Percentiles rank a stretch among this genome's conserved stretches.
These are phyloP conservation scores for Calocera cornea DNA, from an alignment of 768 basidiomycete species.

Conservation along the genomic window DNA sequence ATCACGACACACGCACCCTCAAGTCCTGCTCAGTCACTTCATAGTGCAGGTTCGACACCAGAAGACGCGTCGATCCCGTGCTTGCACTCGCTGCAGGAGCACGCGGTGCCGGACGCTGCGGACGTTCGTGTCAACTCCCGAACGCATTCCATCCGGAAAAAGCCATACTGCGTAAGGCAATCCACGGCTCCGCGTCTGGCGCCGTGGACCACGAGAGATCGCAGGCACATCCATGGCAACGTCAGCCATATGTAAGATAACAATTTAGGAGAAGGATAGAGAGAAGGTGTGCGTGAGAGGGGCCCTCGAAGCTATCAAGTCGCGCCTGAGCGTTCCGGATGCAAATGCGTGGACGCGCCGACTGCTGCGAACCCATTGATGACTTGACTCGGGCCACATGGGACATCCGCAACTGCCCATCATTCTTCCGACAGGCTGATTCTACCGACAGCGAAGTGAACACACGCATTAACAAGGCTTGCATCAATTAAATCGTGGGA, in stretches of 20 bases:
- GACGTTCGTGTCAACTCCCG: background rate
- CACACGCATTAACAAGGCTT: background rate
- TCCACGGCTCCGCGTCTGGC: background rate
- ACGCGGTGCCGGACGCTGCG: background rate
- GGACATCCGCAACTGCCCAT: no score
- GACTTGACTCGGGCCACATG: no score
- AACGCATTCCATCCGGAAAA: background rate
- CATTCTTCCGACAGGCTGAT: no score
- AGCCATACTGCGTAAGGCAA: background rate
- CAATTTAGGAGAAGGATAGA: background rate
- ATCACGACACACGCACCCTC: slow-evolving; percentile 40
- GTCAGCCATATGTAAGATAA: background rate
- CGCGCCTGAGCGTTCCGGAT: background rate
- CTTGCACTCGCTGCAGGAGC: background rate
- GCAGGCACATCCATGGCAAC: background rate
- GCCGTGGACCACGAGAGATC: background rate
- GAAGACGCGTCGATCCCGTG: slow-evolving; percentile 25
- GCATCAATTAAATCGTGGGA: background rate
- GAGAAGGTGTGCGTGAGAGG: background rate
- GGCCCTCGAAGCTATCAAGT: background rate
- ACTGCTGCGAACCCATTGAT: background rate
- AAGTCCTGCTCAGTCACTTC: slow-evolving; percentile 82
- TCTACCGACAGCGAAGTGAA: no score
- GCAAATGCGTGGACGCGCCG: background rate
- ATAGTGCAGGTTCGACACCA: slow-evolving; percentile 82